A percentile compares a stretch with the other conserved stretches of the same genome.
Evolutionary conservation across 768 basidiomycete species (phyloP).

Genomic region (Macrolepiota fuliginosa): DNA sequence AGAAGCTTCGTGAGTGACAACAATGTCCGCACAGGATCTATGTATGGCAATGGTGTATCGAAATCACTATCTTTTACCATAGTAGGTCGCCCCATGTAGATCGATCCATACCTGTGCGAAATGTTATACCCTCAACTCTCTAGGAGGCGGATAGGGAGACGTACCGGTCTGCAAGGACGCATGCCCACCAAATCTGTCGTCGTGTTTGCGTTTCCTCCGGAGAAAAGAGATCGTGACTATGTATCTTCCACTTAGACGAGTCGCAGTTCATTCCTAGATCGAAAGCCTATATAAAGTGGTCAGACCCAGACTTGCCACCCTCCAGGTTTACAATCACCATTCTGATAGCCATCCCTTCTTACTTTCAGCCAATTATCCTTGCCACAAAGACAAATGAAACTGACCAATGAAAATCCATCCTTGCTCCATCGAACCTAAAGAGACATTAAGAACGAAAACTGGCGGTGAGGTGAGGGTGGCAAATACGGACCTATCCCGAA

Average conservation of each 20-base stretch:
- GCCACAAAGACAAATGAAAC: conserved; percentile 14
- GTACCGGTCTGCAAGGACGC: conserved; percentile 68
- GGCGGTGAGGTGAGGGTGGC: neutral
- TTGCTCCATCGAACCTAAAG: conserved; percentile 69
- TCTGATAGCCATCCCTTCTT: conserved; percentile 26
- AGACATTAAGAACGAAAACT: neutral
- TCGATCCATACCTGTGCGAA: conserved; percentile 53
- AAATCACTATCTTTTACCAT: conserved; percentile 69
- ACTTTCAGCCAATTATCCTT: conserved; percentile 6
- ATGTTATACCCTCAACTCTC: neutral
- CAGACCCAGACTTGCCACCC: conserved; percentile 20
- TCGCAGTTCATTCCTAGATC: conserved; percentile 82
- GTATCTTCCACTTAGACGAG: conserved; percentile 69
- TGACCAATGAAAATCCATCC: conserved; percentile 82
- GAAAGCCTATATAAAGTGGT: conserved; percentile 51
- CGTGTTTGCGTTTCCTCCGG: conserved; percentile 66
- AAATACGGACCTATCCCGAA: conserved; percentile 62
- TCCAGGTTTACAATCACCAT: conserved; percentile 21
- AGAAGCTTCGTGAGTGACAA: neutral
- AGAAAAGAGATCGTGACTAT: conserved; percentile 59
- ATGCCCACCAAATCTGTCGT: conserved; percentile 80
- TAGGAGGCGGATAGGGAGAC: conserved; percentile 13
- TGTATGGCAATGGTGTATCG: conserved; percentile 60
- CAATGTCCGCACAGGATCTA: conserved; percentile 44
- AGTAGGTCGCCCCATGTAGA: conserved; percentile 75